Conservation (phyloP, 2,329 filamentous ascomycete species). For the Colletotrichum phormii region DNA sequence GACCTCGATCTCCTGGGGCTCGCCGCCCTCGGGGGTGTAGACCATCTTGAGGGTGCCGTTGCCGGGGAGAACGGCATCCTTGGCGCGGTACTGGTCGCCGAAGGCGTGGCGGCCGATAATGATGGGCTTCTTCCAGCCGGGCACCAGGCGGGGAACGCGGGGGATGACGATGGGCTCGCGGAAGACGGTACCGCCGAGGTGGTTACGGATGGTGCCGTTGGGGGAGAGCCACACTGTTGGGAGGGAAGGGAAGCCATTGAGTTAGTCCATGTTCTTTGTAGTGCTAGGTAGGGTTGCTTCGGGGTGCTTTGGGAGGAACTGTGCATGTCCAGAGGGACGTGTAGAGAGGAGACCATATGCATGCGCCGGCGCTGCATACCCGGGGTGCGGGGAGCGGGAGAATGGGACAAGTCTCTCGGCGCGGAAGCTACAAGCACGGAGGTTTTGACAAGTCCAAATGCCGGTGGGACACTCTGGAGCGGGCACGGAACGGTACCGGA, state of each 20-base stretch:
- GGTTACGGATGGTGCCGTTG: slow-evolving; percentile 87
- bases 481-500: slow-evolving; percentile 21
- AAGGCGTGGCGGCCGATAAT: slow-evolving; percentile 99
- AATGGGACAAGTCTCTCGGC: slow-evolving; percentile 9
- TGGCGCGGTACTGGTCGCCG: slow-evolving; percentile 98
- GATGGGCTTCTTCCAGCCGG: slow-evolving; percentile 98
- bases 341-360: slow-evolving; percentile 9
- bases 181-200: slow-evolving; percentile 94
- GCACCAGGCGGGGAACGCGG: slow-evolving; percentile 90
- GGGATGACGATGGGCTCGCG: slow-evolving; percentile 98
- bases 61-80: slow-evolving; percentile 86
- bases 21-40: slow-evolving; percentile 86
- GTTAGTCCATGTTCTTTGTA: slow-evolving; percentile 2
- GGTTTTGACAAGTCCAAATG: neutral
- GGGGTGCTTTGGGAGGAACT: neutral
- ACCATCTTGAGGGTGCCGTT: slow-evolving; percentile 94
- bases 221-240: slow-evolving; percentile 92
- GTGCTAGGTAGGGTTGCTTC: neutral
- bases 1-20: slow-evolving; percentile 89
- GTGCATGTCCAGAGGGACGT: neutral
- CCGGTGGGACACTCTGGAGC: neutral
- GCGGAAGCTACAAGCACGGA: neutral
- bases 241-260: slow-evolving; percentile 15
- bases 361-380: slow-evolving; percentile 10
- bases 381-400: slow-evolving; percentile 14